A percentile compares a stretch with the other conserved stretches of the same genome.
Evolutionary conservation across 306 rosid genomes (phyloP).

Genomic region (Hippophae rhamnoides): DNA sequence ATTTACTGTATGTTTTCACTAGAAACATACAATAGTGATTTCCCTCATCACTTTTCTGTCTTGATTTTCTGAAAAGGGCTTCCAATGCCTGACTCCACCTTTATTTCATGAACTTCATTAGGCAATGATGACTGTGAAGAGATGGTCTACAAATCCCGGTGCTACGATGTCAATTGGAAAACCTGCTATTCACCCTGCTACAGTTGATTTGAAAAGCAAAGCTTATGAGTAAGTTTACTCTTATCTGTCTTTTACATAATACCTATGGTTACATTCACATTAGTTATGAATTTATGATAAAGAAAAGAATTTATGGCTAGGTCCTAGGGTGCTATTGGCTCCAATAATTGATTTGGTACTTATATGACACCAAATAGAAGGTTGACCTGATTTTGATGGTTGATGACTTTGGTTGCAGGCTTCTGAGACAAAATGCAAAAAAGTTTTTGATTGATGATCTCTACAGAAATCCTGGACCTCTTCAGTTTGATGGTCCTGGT

Average conservation of each 20-base stretch:
- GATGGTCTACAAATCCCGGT: slow-evolving; percentile 87
- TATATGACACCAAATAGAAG: background rate
- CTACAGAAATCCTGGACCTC: slow-evolving; percentile 97
- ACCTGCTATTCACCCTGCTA: slow-evolving; percentile 94
- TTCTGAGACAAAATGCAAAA: slow-evolving; percentile 58
- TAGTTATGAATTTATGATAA: no score
- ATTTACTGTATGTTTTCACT: slow-evolving; percentile 42
- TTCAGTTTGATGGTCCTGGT: slow-evolving; percentile 96
- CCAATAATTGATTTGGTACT: background rate
- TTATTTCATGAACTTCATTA: slow-evolving; percentile 21
- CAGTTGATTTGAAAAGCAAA: slow-evolving; percentile 95
- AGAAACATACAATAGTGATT: background rate
- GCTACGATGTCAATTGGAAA: slow-evolving; percentile 58
- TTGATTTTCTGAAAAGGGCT: slow-evolving; percentile 1
- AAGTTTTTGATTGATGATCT: slow-evolving; percentile 74
- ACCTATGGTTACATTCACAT: no score
- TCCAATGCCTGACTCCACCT: slow-evolving; percentile 6
- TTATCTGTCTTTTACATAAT: background rate
- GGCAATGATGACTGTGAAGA: slow-evolving; percentile 95
- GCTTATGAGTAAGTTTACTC: slow-evolving; percentile 66
- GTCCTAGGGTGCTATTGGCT: no score
- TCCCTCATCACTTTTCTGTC: background rate
- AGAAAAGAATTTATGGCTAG: no score
- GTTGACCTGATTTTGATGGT: background rate
- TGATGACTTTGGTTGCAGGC: slow-evolving; percentile 39